phyloP scores from a whole-genome alignment of 2,329 filamentous ascomycete species.

The Arthrobotrys pseudoclavata region DNA sequence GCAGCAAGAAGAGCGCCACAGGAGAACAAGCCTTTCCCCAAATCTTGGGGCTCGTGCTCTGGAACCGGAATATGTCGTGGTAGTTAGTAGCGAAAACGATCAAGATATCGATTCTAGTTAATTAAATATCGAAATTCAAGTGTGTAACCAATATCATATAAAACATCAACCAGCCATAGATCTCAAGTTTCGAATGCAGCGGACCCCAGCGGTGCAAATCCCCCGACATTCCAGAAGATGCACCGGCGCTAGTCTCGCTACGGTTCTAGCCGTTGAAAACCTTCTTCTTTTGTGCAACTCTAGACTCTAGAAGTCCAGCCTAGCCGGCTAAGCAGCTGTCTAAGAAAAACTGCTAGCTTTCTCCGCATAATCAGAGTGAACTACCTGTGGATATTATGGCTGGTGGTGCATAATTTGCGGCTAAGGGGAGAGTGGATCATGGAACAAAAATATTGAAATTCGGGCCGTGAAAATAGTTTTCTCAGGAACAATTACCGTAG shows the following conservation, averaged over 20 bases:
- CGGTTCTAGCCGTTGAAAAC: slow-evolving; percentile 19
- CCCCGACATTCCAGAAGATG: slow-evolving; percentile 17
- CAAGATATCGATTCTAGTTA: too few relatives aligned
- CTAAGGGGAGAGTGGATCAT: background rate
- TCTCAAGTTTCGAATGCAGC: background rate
- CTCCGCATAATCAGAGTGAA: background rate
- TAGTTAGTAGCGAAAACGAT: background rate
- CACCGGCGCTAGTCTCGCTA: slow-evolving; percentile 14
- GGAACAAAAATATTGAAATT: background rate
- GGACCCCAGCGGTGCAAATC: slow-evolving; percentile 7
- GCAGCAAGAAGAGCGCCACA: background rate
- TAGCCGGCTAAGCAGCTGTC: slow-evolving; percentile 4
- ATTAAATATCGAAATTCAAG: background rate
- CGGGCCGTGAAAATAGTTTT: background rate
- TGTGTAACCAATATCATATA: background rate
- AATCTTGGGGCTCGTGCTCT: background rate
- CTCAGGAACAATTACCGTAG: slow-evolving; percentile 8
- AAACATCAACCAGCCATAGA: background rate
- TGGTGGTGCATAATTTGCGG: background rate
- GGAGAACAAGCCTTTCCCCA: background rate
- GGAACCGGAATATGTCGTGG: background rate
- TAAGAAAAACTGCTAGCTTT: slow-evolving; percentile 9
- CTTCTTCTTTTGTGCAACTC: slow-evolving; percentile 20
- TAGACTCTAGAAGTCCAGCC: slow-evolving; percentile 4
- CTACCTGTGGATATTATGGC: background rate